phyloP scores from a whole-genome alignment of 2,329 filamentous ascomycete species.

The Penicillium decumbens region DNA sequence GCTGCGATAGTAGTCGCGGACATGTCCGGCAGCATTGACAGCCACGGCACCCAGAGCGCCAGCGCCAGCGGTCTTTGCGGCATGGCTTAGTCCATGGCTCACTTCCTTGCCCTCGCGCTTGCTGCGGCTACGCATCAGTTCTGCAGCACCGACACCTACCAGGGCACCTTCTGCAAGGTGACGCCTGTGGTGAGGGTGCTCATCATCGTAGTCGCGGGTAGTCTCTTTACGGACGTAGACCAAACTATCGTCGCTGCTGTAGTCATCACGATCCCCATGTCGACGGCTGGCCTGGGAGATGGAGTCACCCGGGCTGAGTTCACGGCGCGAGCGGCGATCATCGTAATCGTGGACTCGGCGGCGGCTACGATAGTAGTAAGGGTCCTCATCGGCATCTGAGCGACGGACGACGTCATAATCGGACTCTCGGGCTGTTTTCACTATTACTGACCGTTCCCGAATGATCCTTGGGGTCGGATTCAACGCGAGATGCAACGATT shows the following conservation, averaged over 20 bases:
- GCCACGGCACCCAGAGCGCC: conserved; percentile 59
- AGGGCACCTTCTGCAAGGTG: conserved; percentile 61
- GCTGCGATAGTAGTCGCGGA: conserved; percentile 48
- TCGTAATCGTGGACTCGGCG: conserved; percentile 54
- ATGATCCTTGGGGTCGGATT: conserved; percentile 48
- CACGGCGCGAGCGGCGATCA: conserved; percentile 43
- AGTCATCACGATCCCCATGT: conserved; percentile 40
- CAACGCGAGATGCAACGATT: conserved; percentile 46
- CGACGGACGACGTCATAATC: conserved; percentile 59
- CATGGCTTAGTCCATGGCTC: conserved; percentile 48
- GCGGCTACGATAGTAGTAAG: conserved; percentile 60
- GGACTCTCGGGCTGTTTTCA: conserved; percentile 53
- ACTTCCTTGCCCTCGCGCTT: conserved; percentile 54
- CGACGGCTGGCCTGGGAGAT: conserved; percentile 48
- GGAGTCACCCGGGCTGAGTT: conserved; percentile 51
- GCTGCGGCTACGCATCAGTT: conserved; percentile 55
- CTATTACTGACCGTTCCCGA: conserved; percentile 53
- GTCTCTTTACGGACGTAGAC: conserved; percentile 55
- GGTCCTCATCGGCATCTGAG: conserved; percentile 52
- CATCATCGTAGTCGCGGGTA: conserved; percentile 40
- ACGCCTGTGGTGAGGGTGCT: conserved; percentile 49
- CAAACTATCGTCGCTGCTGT: conserved; percentile 58
- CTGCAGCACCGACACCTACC: conserved; percentile 57
- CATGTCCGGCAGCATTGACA: conserved; percentile 54
- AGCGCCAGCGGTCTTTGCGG: conserved; percentile 53